Base-by-base conservation (phyloP, 495 filamentous ascomycete genomes). In the Penicillium steckii region DNA sequence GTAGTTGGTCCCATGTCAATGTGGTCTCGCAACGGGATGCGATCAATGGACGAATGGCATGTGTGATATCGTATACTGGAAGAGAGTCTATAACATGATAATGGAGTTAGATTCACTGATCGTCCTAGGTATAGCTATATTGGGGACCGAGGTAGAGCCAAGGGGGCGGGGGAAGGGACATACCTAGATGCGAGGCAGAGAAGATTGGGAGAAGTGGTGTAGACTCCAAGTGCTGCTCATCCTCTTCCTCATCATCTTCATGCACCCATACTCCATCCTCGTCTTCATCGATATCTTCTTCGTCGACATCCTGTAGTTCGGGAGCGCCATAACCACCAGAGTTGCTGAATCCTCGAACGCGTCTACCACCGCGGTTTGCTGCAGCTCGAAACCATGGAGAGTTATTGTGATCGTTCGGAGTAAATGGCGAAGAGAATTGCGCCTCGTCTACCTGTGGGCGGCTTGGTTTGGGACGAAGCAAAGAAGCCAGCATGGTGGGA, bases 1-100 rank as follows among this genome's bases (percentile, higher is more conserved):
- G 82, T 53, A 97, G 75, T 68, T 97, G 93, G 52, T 96, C 92
- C 91, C 91, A 97, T n/a, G 89, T 85, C 45, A 97, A 70, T 0
- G 89, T 92, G 3, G 92, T 96, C 68, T 97, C 92, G 69, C 89
- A 93, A 66, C 87, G 81, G 18, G 88, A 77, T 44, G 87, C 78
- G 40, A 97, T 85, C 35, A 96, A 73, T 17, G 88, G 81, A 48
- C 92, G 88, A 44, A 96, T 92, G 10, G 87, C 81, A 73, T 96
- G 92, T 32, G 90, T 94, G 54, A 94, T 80, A 60, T 87, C 88
- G 75, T 96, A 96, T 46, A 96, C 85, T 1, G 93, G 92, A 4
- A 97, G 77, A 5, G 76, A 69, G 67, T 90, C 86, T 88, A 50
- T 35, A 22, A 35, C 6, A 13, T 33, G 26, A 33, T 8, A 23